These are phyloP conservation scores for Allodekkera sacchari DNA, from an alignment of 805 yeast species.

Conservation along the genomic window DNA sequence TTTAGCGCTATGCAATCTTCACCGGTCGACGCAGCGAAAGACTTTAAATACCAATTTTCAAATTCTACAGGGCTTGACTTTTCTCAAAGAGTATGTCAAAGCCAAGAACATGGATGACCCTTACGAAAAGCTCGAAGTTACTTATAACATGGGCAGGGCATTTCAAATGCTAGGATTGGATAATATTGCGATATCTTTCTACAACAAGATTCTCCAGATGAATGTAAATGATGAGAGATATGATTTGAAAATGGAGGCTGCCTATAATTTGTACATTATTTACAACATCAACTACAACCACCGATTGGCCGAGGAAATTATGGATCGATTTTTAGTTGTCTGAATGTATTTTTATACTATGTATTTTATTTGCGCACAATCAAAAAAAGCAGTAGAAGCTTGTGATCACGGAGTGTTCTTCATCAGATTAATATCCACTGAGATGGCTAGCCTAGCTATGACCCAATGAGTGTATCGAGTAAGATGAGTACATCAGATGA, in stretches of 20 bases:
- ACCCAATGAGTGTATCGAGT: no score
- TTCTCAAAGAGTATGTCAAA: slow-evolving; percentile 61
- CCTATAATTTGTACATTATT: slow-evolving; percentile 72
- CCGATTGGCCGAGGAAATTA: slow-evolving; percentile 50
- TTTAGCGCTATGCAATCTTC: slow-evolving; percentile 74
- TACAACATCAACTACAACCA: slow-evolving; percentile 72
- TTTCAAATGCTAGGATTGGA: slow-evolving; percentile 79
- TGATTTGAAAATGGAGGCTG: slow-evolving; percentile 69
- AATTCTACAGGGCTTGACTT: slow-evolving; percentile 78
- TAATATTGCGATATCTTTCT: slow-evolving; percentile 64
- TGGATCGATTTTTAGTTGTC: slow-evolving; percentile 50
- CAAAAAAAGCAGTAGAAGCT: background rate
- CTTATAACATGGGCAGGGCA: slow-evolving; percentile 75
- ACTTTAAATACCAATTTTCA: slow-evolving; percentile 82
- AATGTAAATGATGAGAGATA: slow-evolving; percentile 34
- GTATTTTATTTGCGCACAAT: background rate
- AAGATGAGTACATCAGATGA: no score
- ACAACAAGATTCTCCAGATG: slow-evolving; percentile 52
- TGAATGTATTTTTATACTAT: slow-evolving; percentile 28
- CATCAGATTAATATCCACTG: no score
- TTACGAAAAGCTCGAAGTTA: slow-evolving; percentile 64
- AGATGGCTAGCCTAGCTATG: no score
- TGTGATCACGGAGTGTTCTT: background rate
- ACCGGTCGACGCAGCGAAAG: slow-evolving; percentile 86
- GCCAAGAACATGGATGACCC: slow-evolving; percentile 26